These are phyloP conservation scores for Capsicum chinense DNA, from an alignment of 257 asterid species.

Conservation along the genomic window DNA sequence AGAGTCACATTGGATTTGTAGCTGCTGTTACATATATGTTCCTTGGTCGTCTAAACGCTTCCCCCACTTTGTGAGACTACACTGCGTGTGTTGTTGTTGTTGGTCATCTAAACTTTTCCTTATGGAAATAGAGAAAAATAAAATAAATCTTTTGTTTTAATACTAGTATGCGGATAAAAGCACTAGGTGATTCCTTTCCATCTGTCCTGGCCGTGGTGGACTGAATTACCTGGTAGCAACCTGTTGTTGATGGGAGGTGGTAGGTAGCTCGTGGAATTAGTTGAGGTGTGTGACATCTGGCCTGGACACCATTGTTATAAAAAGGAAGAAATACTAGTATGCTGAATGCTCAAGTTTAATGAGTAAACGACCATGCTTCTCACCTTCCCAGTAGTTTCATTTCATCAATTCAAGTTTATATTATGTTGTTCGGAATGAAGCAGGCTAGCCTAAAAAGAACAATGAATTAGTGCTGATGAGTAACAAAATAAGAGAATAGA, in stretches of 20 bases:
- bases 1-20: background rate
- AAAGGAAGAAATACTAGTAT: background rate
- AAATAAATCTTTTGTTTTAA: background rate
- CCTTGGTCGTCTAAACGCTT: background rate
- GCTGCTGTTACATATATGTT: slow-evolving; percentile 3
- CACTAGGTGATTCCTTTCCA: no score
- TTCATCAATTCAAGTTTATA: background rate
- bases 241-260: no score
- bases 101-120: no score
- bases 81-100: no score
- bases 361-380: background rate
- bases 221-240: no score
- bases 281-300: no score
- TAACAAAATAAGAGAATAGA: background rate
- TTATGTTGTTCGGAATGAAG: background rate
- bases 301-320: no score
- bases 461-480: background rate
- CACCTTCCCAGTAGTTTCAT: background rate
- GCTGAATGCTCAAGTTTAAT: background rate
- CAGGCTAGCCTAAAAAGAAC: background rate
- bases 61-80: no score
- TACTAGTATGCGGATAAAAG: no score
- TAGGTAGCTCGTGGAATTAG: no score
- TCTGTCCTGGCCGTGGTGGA: no score
- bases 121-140: background rate